phyloP scores from a whole-genome alignment of 306 rosid genomes.

The Erythrophleum fordii region DNA sequence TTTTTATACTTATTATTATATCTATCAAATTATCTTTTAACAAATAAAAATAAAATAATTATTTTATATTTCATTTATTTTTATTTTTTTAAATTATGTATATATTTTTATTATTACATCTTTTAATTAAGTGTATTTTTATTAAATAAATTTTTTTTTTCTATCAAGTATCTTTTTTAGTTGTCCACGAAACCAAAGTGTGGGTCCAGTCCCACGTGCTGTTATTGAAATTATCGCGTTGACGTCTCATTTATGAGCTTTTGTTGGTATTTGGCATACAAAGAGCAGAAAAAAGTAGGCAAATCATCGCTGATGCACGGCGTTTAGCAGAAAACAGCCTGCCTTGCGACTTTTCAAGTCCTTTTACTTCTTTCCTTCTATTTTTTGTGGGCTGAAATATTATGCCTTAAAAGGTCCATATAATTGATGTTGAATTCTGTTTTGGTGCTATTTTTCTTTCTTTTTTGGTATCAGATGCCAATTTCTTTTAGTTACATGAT shows the following conservation, averaged over 20 bases:
- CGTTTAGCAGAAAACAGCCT: neutral
- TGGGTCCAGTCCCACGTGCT: neutral
- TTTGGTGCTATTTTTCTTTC: no score
- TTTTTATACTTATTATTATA: no score
- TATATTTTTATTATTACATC: no score
- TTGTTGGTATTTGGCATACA: neutral
- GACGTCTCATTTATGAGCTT: neutral
- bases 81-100: no score
- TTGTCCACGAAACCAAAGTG: neutral
- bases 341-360: neutral
- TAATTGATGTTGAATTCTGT: neutral
- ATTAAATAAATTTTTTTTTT: no score
- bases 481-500: no score
- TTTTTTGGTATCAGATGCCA: no score
- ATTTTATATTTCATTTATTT: no score
- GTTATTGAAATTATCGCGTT: neutral
- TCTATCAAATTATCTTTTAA: no score
- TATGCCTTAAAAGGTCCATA: neutral
- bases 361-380: neutral
- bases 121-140: no score
- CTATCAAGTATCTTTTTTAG: no score
- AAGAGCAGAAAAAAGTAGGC: neutral
- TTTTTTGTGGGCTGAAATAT: neutral
- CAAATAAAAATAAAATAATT: no score
- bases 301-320: neutral